These are phyloP conservation scores for Cotoneaster glaucophyllus DNA, from an alignment of 306 rosid genomes.

Conservation along the genomic window DNA sequence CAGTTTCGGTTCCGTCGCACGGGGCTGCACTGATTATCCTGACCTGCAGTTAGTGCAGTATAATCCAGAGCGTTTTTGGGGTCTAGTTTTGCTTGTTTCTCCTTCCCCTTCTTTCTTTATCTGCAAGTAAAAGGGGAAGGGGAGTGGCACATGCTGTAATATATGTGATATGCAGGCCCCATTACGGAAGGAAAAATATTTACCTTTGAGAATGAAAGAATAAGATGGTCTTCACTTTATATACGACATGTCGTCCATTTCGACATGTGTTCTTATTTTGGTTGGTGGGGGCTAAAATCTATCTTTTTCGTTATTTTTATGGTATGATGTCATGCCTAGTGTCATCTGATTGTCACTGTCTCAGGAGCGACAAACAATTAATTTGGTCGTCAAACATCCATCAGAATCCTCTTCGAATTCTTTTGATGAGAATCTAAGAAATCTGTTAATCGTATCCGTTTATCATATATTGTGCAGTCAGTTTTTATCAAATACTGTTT, in stretches of 20 bases:
- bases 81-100: neutral
- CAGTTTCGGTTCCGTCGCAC: conserved; percentile 39
- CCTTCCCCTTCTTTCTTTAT: neutral
- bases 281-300: too few relatives aligned
- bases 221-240: neutral
- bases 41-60: conserved; percentile 14
- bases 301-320: too few relatives aligned
- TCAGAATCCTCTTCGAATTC: too few relatives aligned
- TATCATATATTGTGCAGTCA: rapidly evolving
- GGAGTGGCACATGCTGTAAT: neutral
- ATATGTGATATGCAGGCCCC: neutral
- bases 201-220: neutral
- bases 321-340: too few relatives aligned
- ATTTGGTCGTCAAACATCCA: too few relatives aligned
- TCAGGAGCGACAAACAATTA: too few relatives aligned
- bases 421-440: rapidly evolving
- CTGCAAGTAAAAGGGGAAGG: neutral
- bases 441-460: too few relatives aligned
- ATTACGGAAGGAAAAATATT: neutral
- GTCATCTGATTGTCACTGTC: too few relatives aligned
- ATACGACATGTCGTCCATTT: neutral
- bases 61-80: neutral
- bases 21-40: conserved; percentile 61
- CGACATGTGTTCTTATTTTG: too few relatives aligned
- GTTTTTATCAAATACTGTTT: too few relatives aligned